Evolutionary conservation across 805 yeast species (phyloP), one percentile per base, ranked within the genome.

Genomic region (Barnettozyma wickerhamii): DNA sequence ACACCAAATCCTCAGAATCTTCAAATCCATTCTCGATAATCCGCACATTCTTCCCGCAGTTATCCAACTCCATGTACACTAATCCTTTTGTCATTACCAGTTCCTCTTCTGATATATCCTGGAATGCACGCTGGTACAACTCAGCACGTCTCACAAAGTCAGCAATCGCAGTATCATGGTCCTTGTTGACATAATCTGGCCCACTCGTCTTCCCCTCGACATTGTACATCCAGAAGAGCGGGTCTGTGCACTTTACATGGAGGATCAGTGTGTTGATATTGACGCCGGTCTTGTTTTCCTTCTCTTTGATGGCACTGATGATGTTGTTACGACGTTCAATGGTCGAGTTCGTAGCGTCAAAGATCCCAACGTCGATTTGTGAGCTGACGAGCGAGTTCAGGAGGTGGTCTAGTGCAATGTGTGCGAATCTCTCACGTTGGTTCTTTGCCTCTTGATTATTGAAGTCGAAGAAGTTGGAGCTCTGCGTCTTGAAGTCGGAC

Each of bases 181-280:
- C 73, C 48, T 67, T 65, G 35, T 72, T 71, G 40, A 57, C 62
- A 57, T 83, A 83, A 56, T 83, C 90, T 29, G 68, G 71, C 53
- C 80, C 81, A 39, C 63, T 66, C 1, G 88, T 72, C 57, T 83
- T 83, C 38, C 77, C 75, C 50, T 75, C 79, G 40, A 82, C 78
- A 59, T 83, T 83, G 58, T 58, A 83, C 43, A 74, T 66, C 49
- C 80, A 60, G 23, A 79, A 67, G 14, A 66, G 66, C 23, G 59
- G 58, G 53, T 79, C 75, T n/a, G 67, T 59, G 52, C 85, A 79
- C 47, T 75, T 70, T 21, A 83, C 73, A 53, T 83, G 84, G 31
- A 83, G 61, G 7, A 82, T 65, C 12, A 79, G 56, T 3, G 84
- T 71, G 34, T 70, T 68, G 10, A 75, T 61, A 24, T 48, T 56